Evolutionary conservation across 495 filamentous ascomycete genomes (phyloP).

Genomic region (Penicillium roqueforti): DNA sequence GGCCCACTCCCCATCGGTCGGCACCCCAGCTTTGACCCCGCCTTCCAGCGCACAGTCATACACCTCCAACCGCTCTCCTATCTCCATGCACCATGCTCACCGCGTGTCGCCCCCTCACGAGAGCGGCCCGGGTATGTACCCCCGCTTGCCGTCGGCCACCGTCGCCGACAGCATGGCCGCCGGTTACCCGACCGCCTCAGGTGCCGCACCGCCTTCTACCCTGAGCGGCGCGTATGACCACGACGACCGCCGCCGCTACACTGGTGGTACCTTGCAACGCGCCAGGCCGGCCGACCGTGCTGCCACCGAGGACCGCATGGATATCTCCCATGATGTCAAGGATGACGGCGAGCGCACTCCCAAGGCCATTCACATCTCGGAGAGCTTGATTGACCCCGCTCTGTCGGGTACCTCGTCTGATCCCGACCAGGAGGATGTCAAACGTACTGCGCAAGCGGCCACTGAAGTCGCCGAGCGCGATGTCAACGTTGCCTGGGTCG

Average conservation of each 20-base stretch:
- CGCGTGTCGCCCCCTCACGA: conserved; percentile 63
- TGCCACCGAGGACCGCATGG: conserved; percentile 45
- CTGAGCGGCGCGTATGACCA: conserved; percentile 78
- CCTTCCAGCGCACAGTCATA: conserved; percentile 84
- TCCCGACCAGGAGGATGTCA: conserved; percentile 39
- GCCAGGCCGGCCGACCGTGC: conserved; percentile 47
- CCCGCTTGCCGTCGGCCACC: conserved; percentile 72
- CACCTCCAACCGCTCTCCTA: conserved; percentile 79
- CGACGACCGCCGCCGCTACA: conserved; percentile 79
- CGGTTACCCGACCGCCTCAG: conserved; percentile 58
- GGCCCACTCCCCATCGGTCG: conserved; percentile 46
- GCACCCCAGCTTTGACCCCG: conserved; percentile 84
- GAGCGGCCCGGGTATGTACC: conserved; percentile 70
- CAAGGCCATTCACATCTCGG: conserved; percentile 40
- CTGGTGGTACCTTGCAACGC: conserved; percentile 81
- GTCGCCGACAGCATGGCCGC: conserved; percentile 49
- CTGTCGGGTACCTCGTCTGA: conserved; percentile 35
- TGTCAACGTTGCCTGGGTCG: conserved; percentile 71
- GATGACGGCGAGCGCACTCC: conserved; percentile 38
- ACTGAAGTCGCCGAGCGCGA: conserved; percentile 46
- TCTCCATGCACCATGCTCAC: conserved; percentile 52
- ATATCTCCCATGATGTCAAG: conserved; percentile 51
- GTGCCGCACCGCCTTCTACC: conserved; percentile 68
- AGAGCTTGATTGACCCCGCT: conserved; percentile 52
- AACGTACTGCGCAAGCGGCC: conserved; percentile 43